These are phyloP conservation scores for Arabis hirsuta DNA, from an alignment of 345 rosid genomes.

Conservation along the genomic window DNA sequence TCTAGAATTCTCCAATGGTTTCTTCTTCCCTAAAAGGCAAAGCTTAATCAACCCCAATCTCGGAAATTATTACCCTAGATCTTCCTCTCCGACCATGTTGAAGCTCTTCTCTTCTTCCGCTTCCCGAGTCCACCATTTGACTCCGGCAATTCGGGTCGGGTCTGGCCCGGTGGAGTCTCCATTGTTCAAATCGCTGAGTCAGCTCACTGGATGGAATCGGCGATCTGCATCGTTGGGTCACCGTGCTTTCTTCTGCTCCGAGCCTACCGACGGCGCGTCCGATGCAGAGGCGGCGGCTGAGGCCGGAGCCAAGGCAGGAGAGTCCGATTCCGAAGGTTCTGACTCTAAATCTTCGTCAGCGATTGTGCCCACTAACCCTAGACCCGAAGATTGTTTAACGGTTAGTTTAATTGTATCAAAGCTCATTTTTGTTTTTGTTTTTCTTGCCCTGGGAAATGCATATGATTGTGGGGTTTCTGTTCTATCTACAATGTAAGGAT, in stretches of 20 bases:
- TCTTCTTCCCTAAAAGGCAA: slow-evolving; percentile 39
- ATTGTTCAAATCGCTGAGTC: slow-evolving; percentile 53
- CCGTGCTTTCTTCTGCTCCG: slow-evolving; percentile 79
- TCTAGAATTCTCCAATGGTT: slow-evolving; percentile 37
- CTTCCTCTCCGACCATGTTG: slow-evolving; percentile 54
- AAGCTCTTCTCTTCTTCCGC: slow-evolving; percentile 60
- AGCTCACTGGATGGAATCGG: slow-evolving; percentile 50
- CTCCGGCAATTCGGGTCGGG: slow-evolving; percentile 47
- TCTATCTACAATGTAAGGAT: slow-evolving; percentile 7
- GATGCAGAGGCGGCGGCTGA: slow-evolving; percentile 51
- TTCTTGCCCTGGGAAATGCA: neutral
- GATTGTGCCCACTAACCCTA: slow-evolving; percentile 73
- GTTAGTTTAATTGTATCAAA: slow-evolving; percentile 46
- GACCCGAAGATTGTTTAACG: slow-evolving; percentile 90
- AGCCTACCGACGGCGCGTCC: slow-evolving; percentile 49
- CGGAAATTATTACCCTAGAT: slow-evolving; percentile 9
- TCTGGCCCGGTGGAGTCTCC: slow-evolving; percentile 43
- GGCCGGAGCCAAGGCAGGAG: slow-evolving; percentile 52
- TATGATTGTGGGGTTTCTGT: neutral
- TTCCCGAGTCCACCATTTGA: slow-evolving; percentile 46
- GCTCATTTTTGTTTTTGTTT: neutral
- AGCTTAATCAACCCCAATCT: neutral
- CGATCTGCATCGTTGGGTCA: slow-evolving; percentile 42
- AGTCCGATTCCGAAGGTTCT: slow-evolving; percentile 50
- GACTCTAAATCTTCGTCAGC: slow-evolving; percentile 77